phyloP scores from a whole-genome alignment of 371 early-diverging fungal genomes.

The Mucor plumbeus region DNA sequence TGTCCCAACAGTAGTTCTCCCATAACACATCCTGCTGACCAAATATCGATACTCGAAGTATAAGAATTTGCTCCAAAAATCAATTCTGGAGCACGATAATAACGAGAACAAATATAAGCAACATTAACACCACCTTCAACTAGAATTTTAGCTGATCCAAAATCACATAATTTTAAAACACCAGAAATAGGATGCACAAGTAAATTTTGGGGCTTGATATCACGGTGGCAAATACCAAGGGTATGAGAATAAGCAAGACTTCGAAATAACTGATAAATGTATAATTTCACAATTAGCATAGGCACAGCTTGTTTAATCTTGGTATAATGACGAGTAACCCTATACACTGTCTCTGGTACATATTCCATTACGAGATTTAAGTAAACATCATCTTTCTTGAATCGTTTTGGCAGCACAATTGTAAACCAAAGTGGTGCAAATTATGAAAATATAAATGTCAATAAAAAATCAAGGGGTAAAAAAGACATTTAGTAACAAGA shows the following conservation, averaged over 20 bases:
- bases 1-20: constrained; percentile 96
- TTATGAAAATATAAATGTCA: not conserved
- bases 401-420: constrained; percentile 2
- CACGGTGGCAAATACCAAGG: constrained; percentile 68
- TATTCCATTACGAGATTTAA: constrained; percentile 85
- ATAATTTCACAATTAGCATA: constrained; percentile 85
- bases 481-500: not conserved
- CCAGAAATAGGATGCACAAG: constrained; percentile 80
- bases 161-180: constrained; percentile 97
- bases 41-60: constrained; percentile 90
- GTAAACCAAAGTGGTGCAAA: constrained; percentile 9
- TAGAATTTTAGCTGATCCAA: constrained; percentile 98
- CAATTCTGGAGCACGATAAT: constrained; percentile 98
- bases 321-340: constrained; percentile 77
- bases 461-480: no score
- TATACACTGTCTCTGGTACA: constrained; percentile 87
- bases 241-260: constrained; percentile 97
- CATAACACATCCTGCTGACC: constrained; percentile 99
- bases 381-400: constrained; percentile 76
- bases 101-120: constrained; percentile 98
- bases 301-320: constrained; percentile 92
- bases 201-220: constrained; percentile 78
- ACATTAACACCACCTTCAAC: constrained; percentile 95
- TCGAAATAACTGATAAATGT: constrained; percentile 96
- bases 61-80: constrained; percentile 97